Percentiles rank a stretch among this genome's conserved stretches.
Conservation (phyloP, 371 early-diverging fungal genomes). For the Umbelopsis sp. region DNA sequence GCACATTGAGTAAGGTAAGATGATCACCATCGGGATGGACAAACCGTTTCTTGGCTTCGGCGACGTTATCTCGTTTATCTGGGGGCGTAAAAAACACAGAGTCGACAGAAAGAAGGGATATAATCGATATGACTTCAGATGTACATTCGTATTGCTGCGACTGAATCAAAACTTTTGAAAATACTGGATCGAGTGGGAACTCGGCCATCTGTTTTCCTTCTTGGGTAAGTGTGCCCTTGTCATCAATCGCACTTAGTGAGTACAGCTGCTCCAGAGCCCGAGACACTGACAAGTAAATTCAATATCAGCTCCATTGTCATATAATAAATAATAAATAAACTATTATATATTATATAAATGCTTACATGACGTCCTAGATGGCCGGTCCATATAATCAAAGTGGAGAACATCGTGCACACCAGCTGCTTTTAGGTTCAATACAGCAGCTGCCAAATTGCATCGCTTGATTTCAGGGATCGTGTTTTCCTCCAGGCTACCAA, state of each 20-base stretch:
- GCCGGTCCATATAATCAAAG: slow-evolving; percentile 96
- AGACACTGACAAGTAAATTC: slow-evolving; percentile 45
- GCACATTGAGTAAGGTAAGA: slow-evolving; percentile 83
- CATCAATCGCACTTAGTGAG: slow-evolving; percentile 88
- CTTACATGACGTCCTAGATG: slow-evolving; percentile 70
- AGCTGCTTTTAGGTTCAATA: slow-evolving; percentile 87
- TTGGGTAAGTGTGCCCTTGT: slow-evolving; percentile 78
- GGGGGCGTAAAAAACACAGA: slow-evolving; percentile 84
- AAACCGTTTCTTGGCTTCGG: slow-evolving; percentile 79
- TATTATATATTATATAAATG: not conserved
- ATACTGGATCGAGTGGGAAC: slow-evolving; percentile 93
- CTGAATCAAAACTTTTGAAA: slow-evolving; percentile 88
- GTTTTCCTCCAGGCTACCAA: slow-evolving; percentile 77
- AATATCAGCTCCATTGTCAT: not conserved
- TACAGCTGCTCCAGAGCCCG: slow-evolving; percentile 89
- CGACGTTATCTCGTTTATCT: slow-evolving; percentile 87
- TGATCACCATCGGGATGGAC: slow-evolving; percentile 88
- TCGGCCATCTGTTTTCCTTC: slow-evolving; percentile 90
- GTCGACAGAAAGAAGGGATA: slow-evolving; percentile 90
- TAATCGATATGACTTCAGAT: slow-evolving; percentile 84
- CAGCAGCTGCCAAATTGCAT: slow-evolving; percentile 87
- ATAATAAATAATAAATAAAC: not conserved
- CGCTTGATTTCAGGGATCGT: slow-evolving; percentile 94
- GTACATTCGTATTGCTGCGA: slow-evolving; percentile 76
- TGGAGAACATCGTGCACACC: slow-evolving; percentile 86